These are phyloP conservation scores for Alternaria sp. DNA, from an alignment of 2,329 filamentous ascomycete species.

Conservation along the genomic window DNA sequence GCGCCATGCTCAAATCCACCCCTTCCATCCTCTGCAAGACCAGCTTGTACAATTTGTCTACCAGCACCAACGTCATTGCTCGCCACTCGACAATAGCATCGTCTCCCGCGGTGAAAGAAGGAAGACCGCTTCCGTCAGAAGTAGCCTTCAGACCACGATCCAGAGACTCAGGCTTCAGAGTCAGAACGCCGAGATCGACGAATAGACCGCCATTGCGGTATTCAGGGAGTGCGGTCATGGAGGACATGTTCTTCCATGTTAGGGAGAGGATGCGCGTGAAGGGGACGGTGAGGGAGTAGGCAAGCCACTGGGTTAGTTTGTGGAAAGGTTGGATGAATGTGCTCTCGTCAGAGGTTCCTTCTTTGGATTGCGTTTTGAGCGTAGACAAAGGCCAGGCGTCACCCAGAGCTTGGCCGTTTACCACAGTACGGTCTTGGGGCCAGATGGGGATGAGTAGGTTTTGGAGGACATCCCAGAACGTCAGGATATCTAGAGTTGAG, in stretches of 20 bases:
- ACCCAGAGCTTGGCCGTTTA: slow-evolving; percentile 84
- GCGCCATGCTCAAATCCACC: slow-evolving; percentile 77
- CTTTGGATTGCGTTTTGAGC: slow-evolving; percentile 72
- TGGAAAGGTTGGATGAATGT: slow-evolving; percentile 86
- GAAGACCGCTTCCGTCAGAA: slow-evolving; percentile 67
- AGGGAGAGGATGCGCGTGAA: slow-evolving; percentile 75
- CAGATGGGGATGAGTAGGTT: slow-evolving; percentile 85
- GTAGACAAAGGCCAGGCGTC: slow-evolving; percentile 90
- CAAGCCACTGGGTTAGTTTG: slow-evolving; percentile 90
- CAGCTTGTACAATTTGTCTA: slow-evolving; percentile 73
- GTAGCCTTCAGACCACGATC: slow-evolving; percentile 74
- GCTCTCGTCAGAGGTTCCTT: slow-evolving; percentile 38
- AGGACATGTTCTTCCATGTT: slow-evolving; percentile 80
- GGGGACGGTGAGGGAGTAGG: slow-evolving; percentile 92
- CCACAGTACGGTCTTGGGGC: slow-evolving; percentile 82
- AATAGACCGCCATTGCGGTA: slow-evolving; percentile 92
- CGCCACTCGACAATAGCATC: slow-evolving; percentile 82
- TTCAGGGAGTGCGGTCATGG: slow-evolving; percentile 87
- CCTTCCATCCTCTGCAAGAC: slow-evolving; percentile 74
- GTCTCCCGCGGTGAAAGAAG: slow-evolving; percentile 74
- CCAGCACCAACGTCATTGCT: slow-evolving; percentile 74
- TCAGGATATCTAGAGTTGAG: slow-evolving; percentile 72
- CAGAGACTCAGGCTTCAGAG: slow-evolving; percentile 72
- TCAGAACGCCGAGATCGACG: slow-evolving; percentile 82
- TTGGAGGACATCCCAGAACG: slow-evolving; percentile 89